Evolutionary conservation across 148 eudicot species (phyloP), one percentile per base, ranked within the genome.

Genomic region (Fagopyrum esculentum): DNA sequence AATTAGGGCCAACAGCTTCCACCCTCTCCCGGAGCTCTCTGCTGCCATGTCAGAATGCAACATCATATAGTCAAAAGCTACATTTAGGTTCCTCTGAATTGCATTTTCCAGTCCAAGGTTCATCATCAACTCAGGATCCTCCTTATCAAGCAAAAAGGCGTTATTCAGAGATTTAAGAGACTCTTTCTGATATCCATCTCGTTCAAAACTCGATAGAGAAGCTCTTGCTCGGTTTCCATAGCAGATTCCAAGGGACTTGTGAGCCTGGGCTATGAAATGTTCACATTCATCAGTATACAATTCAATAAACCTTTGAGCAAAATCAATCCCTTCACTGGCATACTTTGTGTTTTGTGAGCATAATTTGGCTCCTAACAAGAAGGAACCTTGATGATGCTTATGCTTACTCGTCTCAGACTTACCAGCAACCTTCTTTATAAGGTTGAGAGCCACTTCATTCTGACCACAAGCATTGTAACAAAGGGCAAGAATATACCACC

Each of bases 401-500:
- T 73, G 52, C 80, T 80, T n/a, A 80, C 84, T 47, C 85, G 76
- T 19, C 51, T 71, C 84, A 89, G 93, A 92, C 66, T 57, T 75
- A 46, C 97, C 96, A 4, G 77, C 69, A 68, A 82, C 81, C 75
- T 87, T 95, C 82, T 81, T 86, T 6, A 90, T 49, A 72, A 92
- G 85, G 78, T 84, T 82, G n/a, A 92, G 75, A 29, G 97, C 89
- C 17, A 81, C 77, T 13, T 88, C 83, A 64, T 81, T 81, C 74
- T 92, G 91, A 44, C 90, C 94, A 22, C 90, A 88, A 72, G 99
- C 89, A 69, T 86, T 80, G 77, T 92, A 92, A 82, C 96, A 92
- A 73, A 95, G 91, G 66, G 97, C 89, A 68, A 95, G 99, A 81
- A 86, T 78, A 78, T 89, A 95, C 99, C 99, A 95, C 77, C 93